Evolutionary conservation across 179 eudicot genomes (phyloP).

Genomic region (Patellifolia procumbens): DNA sequence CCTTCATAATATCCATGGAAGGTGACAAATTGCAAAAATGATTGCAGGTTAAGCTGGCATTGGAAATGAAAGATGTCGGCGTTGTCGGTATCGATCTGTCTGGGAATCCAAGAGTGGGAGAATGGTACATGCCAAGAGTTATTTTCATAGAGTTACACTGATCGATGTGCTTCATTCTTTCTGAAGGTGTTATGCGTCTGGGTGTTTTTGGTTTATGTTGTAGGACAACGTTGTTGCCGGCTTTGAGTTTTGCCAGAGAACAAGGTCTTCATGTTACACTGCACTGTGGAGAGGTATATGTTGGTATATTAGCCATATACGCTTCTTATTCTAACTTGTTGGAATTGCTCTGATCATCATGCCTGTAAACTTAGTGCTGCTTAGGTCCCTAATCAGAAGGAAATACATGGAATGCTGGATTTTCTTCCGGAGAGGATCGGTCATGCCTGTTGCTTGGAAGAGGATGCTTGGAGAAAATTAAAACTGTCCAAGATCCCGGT

Average conservation of each 20-base stretch:
- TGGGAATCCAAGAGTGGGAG: slow-evolving; percentile 86
- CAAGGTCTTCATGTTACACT: slow-evolving; percentile 76
- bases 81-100: slow-evolving; percentile 92
- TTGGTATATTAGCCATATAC: slow-evolving; percentile 3
- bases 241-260: slow-evolving; percentile 73
- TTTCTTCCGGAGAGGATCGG: slow-evolving; percentile 87
- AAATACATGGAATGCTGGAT: slow-evolving; percentile 86
- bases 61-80: slow-evolving; percentile 69
- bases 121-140: slow-evolving; percentile 55
- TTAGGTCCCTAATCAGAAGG: slow-evolving; percentile 91
- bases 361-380: slow-evolving; percentile 49
- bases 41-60: slow-evolving; percentile 72
- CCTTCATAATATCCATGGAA: slow-evolving; percentile 4
- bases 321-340: background rate
- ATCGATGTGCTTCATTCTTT: slow-evolving; percentile 11
- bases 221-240: slow-evolving; percentile 84
- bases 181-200: slow-evolving; percentile 14
- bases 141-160: no score
- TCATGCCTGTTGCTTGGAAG: slow-evolving; percentile 92
- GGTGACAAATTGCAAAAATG: slow-evolving; percentile 17
- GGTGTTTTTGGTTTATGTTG: slow-evolving; percentile 14
- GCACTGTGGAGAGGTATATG: slow-evolving; percentile 90
- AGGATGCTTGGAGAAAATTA: slow-evolving; percentile 77
- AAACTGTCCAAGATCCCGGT: slow-evolving; percentile 75
- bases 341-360: slow-evolving; percentile 36